Evolutionary conservation across 441 rosid species (phyloP), one percentile per base, ranked within the genome.

Genomic region (Adansonia rubrostipa): DNA sequence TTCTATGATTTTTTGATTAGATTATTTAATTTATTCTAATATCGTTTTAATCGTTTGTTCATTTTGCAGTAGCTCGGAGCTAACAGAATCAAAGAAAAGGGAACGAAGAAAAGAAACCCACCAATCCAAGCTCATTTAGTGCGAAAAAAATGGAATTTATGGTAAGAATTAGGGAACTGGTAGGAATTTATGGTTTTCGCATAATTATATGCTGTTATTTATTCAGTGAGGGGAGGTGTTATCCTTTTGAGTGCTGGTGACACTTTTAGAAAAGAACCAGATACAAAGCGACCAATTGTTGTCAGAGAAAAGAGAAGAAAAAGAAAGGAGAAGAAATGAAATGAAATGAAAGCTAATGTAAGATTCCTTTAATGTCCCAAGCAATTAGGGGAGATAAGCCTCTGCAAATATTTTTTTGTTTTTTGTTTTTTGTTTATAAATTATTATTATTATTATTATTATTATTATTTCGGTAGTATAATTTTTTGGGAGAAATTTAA

Each of bases 291-390:
- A 76, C 15, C 66, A 45, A 45, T 53, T 13, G 69, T 3, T 14
- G 28, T 57, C 28, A n/a, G 28, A 71, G 72, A 5, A 33, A 6
- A 45, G 54, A 17, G 57, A 65, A 15, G 51, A 0, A 28, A 20
- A 6, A 6, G 58, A 40, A 40, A 56, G 24, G 22, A 11, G 11
- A 58, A 33, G 5, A 44, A 13, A 47, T 6, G 3, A 2, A 10
- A 24, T 24, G 28, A 2, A 6, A 8, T 24, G 33, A 15, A 8
- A 9, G 67, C 33, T 0, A 19, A 1, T 44, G 6, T 24, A 19
- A 42, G 58, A 74, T 64, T 76, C 83, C 40, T 36, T 60, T 76
- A 70, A 73, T 68, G 61, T 48, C 73, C 85, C 68, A 78, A 51
- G 69, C 79, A 77, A 68, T 58, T 11, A 22, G n/a, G 50, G 22